Evolutionary conservation across 495 filamentous ascomycete species (phyloP), one percentile per base, ranked within the genome.

Genomic region (Lasiosphaeria ovina): DNA sequence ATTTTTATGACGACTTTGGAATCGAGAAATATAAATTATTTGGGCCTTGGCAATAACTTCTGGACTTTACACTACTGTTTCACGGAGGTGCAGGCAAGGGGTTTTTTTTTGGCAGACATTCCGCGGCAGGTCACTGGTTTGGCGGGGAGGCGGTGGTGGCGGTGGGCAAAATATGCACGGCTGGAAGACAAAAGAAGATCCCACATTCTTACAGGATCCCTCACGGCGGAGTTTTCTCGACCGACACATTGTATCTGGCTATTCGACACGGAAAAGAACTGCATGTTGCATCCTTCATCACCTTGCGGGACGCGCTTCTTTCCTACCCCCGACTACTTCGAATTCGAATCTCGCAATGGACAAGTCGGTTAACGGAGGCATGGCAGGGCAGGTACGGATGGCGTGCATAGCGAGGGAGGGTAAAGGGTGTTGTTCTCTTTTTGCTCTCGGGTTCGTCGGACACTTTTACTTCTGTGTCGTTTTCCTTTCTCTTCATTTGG

Each of bases 381-480:
- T 64, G 54, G 65, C 59, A 50, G 57, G 55, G 10, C 32, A 47
- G 58, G 55, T 62, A 54, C 40, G 64, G 67, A 61, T 56, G 76
- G 73, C 76, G 80, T 80, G 80, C 78, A 80, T 79, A 84, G 79
- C 82, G 84, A 81, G 74, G 82, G 81, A 82, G 82, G 81, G 79
- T 78, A 77, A 77, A 76, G 82, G 81, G 80, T 82, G 69, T 81
- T 78, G 78, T 79, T 76, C 78, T 81, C 80, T 78, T 66, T 66
- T 66, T 67, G 12, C 16, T 4, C 8, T 11, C 5, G 12, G 5
- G 58, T 69, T 61, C 55, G 47, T 71, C 65, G 73, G 65, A 65
- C 70, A 64, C 65, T 68, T 67, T 66, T 66, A 66, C 56, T 66
- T 35, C 40, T 47, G 61, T 62, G 62, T 64, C 57, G 67, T 59